These are phyloP conservation scores for Candida odintsovae DNA, from an alignment of 805 yeast species.

Conservation along the genomic window DNA sequence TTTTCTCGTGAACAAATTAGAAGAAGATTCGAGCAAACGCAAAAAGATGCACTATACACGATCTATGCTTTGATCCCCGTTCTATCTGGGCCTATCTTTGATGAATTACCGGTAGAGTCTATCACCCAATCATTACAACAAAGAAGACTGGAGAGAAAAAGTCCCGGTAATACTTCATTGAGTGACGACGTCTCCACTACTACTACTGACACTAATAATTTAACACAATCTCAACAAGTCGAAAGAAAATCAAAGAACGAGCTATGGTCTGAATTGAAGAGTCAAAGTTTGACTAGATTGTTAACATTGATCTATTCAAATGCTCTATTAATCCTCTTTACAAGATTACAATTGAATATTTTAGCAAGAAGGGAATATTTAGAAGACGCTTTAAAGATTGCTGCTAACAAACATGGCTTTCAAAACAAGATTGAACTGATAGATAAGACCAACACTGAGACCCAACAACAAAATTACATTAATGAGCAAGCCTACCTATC, in stretches of 20 bases:
- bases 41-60: conserved; percentile 81
- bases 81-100: conserved; percentile 56
- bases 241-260: conserved; percentile 47
- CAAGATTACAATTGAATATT: conserved; percentile 82
- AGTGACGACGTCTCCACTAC: conserved; percentile 38
- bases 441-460: conserved; percentile 15
- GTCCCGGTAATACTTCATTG: conserved; percentile 8
- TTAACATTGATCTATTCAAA: conserved; percentile 65
- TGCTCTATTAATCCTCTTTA: conserved; percentile 66
- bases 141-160: conserved; percentile 33
- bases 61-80: conserved; percentile 79
- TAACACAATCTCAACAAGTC: not conserved
- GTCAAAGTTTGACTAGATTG: conserved; percentile 66
- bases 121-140: conserved; percentile 65
- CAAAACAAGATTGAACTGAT: conserved; percentile 9
- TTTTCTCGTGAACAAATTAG: conserved; percentile 64
- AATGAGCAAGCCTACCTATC: conserved; percentile 81
- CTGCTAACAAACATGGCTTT: conserved; percentile 39
- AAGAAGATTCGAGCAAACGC: conserved; percentile 85
- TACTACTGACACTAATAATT: conserved; percentile 30
- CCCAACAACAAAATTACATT: conserved; percentile 36
- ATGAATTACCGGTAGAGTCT: conserved; percentile 61
- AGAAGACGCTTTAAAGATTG: conserved; percentile 68
- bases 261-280: conserved; percentile 80
- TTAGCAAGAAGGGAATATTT: conserved; percentile 83